Evolutionary conservation across 1,139 yeast species (phyloP), one percentile per base, ranked within the genome.

Genomic region (Pichia inconspicua): DNA sequence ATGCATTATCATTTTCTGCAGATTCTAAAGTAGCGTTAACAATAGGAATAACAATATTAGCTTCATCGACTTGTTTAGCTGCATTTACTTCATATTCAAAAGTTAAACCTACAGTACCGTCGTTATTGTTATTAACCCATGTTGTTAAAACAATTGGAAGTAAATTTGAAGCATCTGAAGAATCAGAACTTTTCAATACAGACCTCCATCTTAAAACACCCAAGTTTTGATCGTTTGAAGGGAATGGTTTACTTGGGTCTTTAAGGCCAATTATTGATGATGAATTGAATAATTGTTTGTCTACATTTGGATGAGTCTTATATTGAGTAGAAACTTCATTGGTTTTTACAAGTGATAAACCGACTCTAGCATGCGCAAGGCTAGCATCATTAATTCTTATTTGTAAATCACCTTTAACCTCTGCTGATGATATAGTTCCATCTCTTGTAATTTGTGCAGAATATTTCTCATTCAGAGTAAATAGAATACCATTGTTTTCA

Each of bases 301-400:
- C 97, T 55, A 92, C 95, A 65, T 90, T 89, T 54, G 98, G 98
- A 70, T 92, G 97, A 30, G 97, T 88, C 67, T 90, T 90, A 72
- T 80, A 92, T 63, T 83, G 92, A 48, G 80, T 74, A 32, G 77
- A 78, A 35, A 71, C 62, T 19, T 71, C 65, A 11, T 47, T 41
- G 19, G 49, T 52, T 5, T 44, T 31, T 41, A 71, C 68, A 39
- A 80, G 72, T 43, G 72, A 65, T 53, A 90, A 72, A 53, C 79
- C 64, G 50, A 90, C 74, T 63, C 78, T 79, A 50, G 88, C 77
- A 55, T 76, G 76, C 22, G 95, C 80, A 55, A 83, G 73, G 34
- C 74, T 76, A 14, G 84, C 72, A 59, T 88, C 78, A 63, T 85
- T 89, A 57, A 92, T 82, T 66, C 96, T 82, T 63, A 92, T 73